Base-by-base conservation (phyloP, 116 monocot species). In the Thalassia testudinum region DNA sequence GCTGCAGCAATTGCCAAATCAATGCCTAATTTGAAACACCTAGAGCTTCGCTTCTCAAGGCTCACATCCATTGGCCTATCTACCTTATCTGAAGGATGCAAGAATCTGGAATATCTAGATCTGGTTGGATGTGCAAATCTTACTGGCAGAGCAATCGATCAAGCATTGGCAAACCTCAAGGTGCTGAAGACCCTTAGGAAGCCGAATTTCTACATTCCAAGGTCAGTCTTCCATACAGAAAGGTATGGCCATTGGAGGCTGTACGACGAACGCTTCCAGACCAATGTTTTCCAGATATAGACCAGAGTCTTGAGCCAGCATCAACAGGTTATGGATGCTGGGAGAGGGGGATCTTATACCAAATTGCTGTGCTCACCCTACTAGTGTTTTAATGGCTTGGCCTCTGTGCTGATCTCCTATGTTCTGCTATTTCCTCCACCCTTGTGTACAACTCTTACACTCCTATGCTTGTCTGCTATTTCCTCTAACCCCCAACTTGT, bases 231-330 rank as follows among this genome's bases (percentile, higher is more conserved):
- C 60, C 87, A 87, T 27, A 62, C 81, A 1, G 87, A 87, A 51
- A 83, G 87, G 29, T 93, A 87, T 52, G 83, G 83, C 27, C 93
- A 93, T 26, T 87, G 87, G 93, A 70, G 82, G 44, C 64, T 93
- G 51, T 93, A 93, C 30, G 93, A 93, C 54, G 87, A 93, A 56
- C 80, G 80, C 49, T 93, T 93, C 55, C 93, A 93, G 82, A 93
- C 87, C 26, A 87, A 83, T 74, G 80, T 83, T 18, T 93, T 93
- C 56, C 83, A 81, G 68, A 93, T 93, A 17, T 85, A 64, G 19
- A 45, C 19, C 15, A 16, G 2, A 45, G 15, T 2, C 2, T 13
- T 45, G 4, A 2, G 45, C 10, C 30, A 34, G 30, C 30, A 34
- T 34, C 6, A 10, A 34, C 30, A 5, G n/a, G n/a, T 34, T 10